phyloP scores from a whole-genome alignment of 2,329 filamentous ascomycete genomes.

The Colletotrichum liriopes region DNA sequence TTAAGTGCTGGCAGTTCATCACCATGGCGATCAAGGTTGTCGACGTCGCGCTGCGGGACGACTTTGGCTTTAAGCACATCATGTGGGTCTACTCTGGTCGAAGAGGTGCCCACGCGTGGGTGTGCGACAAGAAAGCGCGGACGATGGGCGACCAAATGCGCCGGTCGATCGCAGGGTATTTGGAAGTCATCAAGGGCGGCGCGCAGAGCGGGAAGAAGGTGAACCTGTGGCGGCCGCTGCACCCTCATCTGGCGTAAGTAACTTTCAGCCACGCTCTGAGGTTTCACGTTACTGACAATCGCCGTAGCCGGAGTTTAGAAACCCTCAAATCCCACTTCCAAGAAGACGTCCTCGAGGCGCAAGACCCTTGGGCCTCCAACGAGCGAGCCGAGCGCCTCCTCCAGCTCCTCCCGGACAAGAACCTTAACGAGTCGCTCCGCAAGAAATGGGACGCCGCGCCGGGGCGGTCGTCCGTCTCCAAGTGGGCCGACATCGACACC shows the following conservation, averaged over 20 bases:
- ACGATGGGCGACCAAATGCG: slow-evolving; percentile 89
- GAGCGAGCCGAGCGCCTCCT: slow-evolving; percentile 85
- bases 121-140: slow-evolving; percentile 91
- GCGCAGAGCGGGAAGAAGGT: slow-evolving; percentile 89
- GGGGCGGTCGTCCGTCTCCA: slow-evolving; percentile 80
- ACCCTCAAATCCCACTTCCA: slow-evolving; percentile 89
- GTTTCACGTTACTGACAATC: slow-evolving; percentile 39
- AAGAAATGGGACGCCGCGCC: slow-evolving; percentile 94
- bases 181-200: slow-evolving; percentile 91
- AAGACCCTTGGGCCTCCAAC: slow-evolving; percentile 85
- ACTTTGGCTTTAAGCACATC: slow-evolving; percentile 97
- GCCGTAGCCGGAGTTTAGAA: slow-evolving; percentile 81
- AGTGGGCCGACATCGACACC: slow-evolving; percentile 95
- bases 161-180: slow-evolving; percentile 87
- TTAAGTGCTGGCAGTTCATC: slow-evolving; percentile 96
- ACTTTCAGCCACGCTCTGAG: background rate
- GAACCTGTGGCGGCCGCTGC: slow-evolving; percentile 86
- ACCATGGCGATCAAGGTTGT: slow-evolving; percentile 98
- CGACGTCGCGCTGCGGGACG: slow-evolving; percentile 87
- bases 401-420: slow-evolving; percentile 85
- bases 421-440: slow-evolving; percentile 82
- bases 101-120: slow-evolving; percentile 97
- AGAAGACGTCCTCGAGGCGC: slow-evolving; percentile 83
- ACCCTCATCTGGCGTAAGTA: slow-evolving; percentile 85
- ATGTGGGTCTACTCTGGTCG: slow-evolving; percentile 99